These are phyloP conservation scores for Skeletonema potamos DNA, from an alignment of 108 stramenopile genomes.

Conservation along the genomic window DNA sequence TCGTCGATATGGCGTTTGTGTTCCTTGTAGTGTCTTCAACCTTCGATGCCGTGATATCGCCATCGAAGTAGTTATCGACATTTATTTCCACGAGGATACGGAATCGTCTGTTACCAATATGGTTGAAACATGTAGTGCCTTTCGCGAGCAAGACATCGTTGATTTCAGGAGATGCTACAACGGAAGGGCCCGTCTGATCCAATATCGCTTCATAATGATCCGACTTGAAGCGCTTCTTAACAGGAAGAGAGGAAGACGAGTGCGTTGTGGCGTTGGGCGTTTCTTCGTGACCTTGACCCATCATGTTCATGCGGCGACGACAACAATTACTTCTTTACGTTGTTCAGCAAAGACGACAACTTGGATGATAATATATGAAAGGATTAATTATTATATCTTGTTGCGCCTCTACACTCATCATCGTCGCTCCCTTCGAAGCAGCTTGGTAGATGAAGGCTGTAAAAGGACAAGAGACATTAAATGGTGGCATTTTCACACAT, in stretches of 20 bases:
- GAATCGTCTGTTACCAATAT: conserved; percentile 38
- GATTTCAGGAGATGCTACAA: background rate
- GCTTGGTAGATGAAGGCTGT: too few species aligned
- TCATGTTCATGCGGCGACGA: too few species aligned
- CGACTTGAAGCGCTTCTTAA: background rate
- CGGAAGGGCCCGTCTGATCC: background rate
- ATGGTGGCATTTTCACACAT: too few species aligned
- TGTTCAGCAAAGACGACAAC: too few species aligned
- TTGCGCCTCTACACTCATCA: too few species aligned
- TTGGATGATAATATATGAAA: too few species aligned
- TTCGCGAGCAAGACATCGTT: conserved; percentile 33
- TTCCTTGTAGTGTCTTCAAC: background rate
- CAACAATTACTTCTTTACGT: too few species aligned
- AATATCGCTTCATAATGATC: background rate
- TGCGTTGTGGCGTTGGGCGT: background rate
- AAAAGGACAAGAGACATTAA: too few species aligned
- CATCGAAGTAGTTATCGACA: conserved; percentile 20
- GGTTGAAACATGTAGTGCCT: conserved; percentile 4
- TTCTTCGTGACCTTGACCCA: background rate
- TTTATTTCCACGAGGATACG: conserved; percentile 25
- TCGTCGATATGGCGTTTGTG: background rate
- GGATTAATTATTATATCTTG: too few species aligned
- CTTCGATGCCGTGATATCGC: background rate
- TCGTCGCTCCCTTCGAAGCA: too few species aligned
- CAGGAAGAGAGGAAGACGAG: background rate